A percentile compares a stretch with the other conserved stretches of the same genome.
phyloP scores from a whole-genome alignment of 257 asterid species.

The Eucommia ulmoides region DNA sequence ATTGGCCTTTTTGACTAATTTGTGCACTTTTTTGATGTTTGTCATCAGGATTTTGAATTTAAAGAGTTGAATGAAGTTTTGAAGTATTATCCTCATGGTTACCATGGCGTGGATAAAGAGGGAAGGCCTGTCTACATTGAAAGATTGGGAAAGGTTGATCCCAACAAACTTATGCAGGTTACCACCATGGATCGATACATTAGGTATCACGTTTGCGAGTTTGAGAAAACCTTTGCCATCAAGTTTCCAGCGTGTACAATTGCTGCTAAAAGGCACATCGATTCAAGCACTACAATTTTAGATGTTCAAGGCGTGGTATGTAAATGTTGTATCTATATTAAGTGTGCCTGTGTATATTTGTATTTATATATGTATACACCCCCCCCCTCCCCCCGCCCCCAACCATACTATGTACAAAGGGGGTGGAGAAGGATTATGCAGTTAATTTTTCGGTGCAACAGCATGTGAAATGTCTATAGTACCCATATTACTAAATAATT shows the following conservation, averaged over 20 bases:
- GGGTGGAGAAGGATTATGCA: no score
- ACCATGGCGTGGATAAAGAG: slow-evolving; percentile 78
- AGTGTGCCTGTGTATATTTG: no score
- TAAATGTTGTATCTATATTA: slow-evolving; percentile 9
- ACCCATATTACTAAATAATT: no score
- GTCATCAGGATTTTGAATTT: slow-evolving; percentile 61
- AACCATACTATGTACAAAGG: no score
- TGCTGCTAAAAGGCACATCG: slow-evolving; percentile 76
- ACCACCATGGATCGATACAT: slow-evolving; percentile 68
- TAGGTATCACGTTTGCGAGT: slow-evolving; percentile 66
- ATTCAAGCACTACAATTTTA: slow-evolving; percentile 74
- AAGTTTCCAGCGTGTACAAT: slow-evolving; percentile 85
- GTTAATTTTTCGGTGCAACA: no score
- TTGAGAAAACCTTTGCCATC: slow-evolving; percentile 61
- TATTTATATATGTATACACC: no score
- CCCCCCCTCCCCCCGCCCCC: no score
- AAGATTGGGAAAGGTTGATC: slow-evolving; percentile 76
- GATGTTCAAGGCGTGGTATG: slow-evolving; percentile 90
- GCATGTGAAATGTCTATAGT: no score
- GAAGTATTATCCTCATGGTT: slow-evolving; percentile 68
- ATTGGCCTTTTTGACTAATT: no score
- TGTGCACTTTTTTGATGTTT: slow-evolving; percentile 2
- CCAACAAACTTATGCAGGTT: slow-evolving; percentile 73
- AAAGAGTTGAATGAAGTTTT: slow-evolving; percentile 62
- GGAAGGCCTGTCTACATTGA: slow-evolving; percentile 85